A percentile compares a stretch with the other conserved stretches of the same genome.
These are phyloP conservation scores for Candida ovalis DNA, from an alignment of 805 yeast species.

Conservation along the genomic window DNA sequence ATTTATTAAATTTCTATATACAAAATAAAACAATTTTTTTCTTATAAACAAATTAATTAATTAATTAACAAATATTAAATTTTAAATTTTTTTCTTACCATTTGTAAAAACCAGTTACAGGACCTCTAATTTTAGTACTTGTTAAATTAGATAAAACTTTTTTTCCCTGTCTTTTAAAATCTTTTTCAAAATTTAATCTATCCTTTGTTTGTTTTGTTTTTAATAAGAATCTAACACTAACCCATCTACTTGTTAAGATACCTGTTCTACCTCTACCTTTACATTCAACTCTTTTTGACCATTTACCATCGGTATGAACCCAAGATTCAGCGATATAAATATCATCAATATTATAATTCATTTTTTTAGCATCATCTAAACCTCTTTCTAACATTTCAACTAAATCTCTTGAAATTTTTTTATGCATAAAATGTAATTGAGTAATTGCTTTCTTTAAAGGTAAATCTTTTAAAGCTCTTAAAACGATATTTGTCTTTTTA, in stretches of 20 bases:
- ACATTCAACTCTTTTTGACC: constrained; percentile 66
- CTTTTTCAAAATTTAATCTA: constrained; percentile 58
- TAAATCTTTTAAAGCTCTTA: constrained; percentile 71
- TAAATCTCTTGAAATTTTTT: constrained; percentile 74
- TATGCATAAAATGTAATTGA: constrained; percentile 84
- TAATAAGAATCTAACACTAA: constrained; percentile 77
- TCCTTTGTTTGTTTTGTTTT: constrained; percentile 61
- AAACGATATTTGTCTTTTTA: constrained; percentile 80
- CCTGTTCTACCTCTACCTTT: constrained; percentile 94
- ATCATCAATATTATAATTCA: constrained; percentile 56
- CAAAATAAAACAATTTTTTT: neutral
- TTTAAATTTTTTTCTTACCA: constrained; percentile 37
- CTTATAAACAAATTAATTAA: neutral
- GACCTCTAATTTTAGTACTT: constrained; percentile 44
- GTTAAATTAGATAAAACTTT: constrained; percentile 41
- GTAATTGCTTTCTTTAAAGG: constrained; percentile 78
- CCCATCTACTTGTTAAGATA: constrained; percentile 65
- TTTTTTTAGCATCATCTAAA: constrained; percentile 57
- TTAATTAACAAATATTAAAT: neutral
- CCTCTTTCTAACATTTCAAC: constrained; percentile 74
- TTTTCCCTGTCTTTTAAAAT: constrained; percentile 41
- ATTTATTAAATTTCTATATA: constrained; percentile 5
- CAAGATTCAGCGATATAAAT: constrained; percentile 78
- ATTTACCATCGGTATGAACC: constrained; percentile 86
- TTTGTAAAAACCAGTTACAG: constrained; percentile 48